Percentiles rank a stretch among this genome's conserved stretches.
phyloP scores from a whole-genome alignment of 441 rosid genomes.

The Erodium trifolium region DNA sequence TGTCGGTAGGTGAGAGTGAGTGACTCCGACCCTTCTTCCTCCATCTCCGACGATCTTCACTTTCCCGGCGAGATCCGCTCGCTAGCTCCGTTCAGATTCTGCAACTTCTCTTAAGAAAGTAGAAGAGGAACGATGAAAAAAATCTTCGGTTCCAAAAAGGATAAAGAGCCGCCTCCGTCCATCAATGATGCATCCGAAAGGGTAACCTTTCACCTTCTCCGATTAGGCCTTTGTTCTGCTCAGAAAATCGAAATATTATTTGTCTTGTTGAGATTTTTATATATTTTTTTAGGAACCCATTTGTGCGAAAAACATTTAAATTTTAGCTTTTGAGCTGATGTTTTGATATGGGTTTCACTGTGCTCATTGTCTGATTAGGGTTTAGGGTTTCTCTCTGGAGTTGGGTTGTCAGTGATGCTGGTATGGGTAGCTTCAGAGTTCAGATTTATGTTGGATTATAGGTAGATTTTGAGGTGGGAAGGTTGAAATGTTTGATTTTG shows the following conservation, averaged over 20 bases:
- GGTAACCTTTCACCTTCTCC: constrained; percentile 32
- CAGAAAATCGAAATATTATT: not conserved
- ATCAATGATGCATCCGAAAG: constrained; percentile 77
- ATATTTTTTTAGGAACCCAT: not conserved
- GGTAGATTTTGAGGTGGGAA: not conserved
- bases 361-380: not conserved
- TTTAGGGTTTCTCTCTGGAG: not conserved
- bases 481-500: not conserved
- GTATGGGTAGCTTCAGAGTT: not conserved
- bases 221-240: not conserved
- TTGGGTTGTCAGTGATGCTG: not conserved
- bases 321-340: not conserved
- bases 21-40: too few species aligned
- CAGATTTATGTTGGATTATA: not conserved
- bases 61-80: not conserved
- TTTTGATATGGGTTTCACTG: not conserved
- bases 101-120: not conserved
- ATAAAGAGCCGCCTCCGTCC: constrained; percentile 92
- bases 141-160: constrained; percentile 79
- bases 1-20: too few species aligned
- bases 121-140: constrained; percentile 47
- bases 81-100: not conserved
- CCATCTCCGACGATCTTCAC: too few species aligned
- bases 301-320: not conserved
- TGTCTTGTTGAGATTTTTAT: not conserved